Percentiles rank a stretch among this genome's conserved stretches.
phyloP scores from a whole-genome alignment of 2,329 filamentous ascomycete species.

The Albophoma yamanashiensis region DNA sequence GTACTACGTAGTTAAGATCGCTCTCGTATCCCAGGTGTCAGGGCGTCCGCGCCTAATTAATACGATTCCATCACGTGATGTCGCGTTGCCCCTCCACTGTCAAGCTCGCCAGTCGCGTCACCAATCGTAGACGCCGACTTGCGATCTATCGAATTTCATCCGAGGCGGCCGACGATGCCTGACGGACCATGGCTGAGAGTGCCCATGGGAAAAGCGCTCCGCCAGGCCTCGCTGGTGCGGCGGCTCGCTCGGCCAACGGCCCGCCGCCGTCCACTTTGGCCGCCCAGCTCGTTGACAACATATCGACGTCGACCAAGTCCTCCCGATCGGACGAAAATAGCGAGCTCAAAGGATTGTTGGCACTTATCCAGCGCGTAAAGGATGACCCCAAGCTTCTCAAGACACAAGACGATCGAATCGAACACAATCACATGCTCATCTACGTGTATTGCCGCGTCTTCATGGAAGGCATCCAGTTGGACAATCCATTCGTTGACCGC shows the following conservation, averaged over 20 bases:
- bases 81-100: slow-evolving; percentile 7
- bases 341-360: slow-evolving; percentile 62
- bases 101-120: slow-evolving; percentile 6
- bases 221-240: slow-evolving; percentile 6
- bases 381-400: slow-evolving; percentile 44
- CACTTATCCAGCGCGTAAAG: slow-evolving; percentile 43
- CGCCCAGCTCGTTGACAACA: slow-evolving; percentile 75
- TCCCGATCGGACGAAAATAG: slow-evolving; percentile 56
- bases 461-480: slow-evolving; percentile 55
- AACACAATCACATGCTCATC: slow-evolving; percentile 76
- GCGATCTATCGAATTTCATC: background rate
- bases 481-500: slow-evolving; percentile 56
- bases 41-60: background rate
- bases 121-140: background rate
- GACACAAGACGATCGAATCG: slow-evolving; percentile 52
- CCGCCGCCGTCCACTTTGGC: slow-evolving; percentile 72
- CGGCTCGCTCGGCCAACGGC: slow-evolving; percentile 9
- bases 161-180: slow-evolving; percentile 12
- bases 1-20: too few species aligned
- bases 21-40: background rate
- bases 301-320: slow-evolving; percentile 53
- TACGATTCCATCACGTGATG: slow-evolving; percentile 8
- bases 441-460: slow-evolving; percentile 75
- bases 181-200: slow-evolving; percentile 17
- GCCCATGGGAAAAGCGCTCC: slow-evolving; percentile 9